Base-by-base conservation (phyloP, 208 protist genomes). In the Naegleria fowleri region DNA sequence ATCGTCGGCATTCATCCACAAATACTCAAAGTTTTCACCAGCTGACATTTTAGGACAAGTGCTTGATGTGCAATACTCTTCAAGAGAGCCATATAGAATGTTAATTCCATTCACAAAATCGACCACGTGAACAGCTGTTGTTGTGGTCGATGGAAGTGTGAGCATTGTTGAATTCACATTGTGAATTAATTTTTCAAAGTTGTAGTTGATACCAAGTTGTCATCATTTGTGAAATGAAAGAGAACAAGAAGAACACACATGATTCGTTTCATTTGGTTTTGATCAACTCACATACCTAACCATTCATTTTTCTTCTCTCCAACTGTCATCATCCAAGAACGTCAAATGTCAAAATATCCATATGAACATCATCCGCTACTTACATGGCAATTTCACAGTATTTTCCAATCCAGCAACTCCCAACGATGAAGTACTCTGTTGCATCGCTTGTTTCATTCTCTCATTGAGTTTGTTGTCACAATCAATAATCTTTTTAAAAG, bases 101-200 rank as follows among this genome's bases (percentile, higher is more conserved):
- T 99, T 99, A 11, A 99, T 99, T 91, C 99, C 98, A 95, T 99
- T 99, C 95, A 99, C 99, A 93, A 99, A 99, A 92, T 99, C 98
- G 4, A 99, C 96, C 0, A 98, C 99, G 93, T 99, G 97, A 6
- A 99, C 97, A 79, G 67, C 67, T 75, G 25, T 75, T 22, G 43
- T 48, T 1, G 7, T 48, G 43, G 7, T 48, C n/a, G 43, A 48
- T 48, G 43, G 43, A n/a, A n/a, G n/a, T n/a, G n/a, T n/a, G n/a
- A n/a, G n/a, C n/a, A n/a, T n/a, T n/a, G n/a, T n/a, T n/a, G n/a
- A n/a, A n/a, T n/a, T n/a, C n/a, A n/a, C n/a, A n/a, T n/a, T n/a
- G n/a, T n/a, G n/a, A n/a, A n/a, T n/a, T n/a, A n/a, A n/a, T n/a
- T n/a, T n/a, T n/a, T n/a, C n/a, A n/a, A n/a, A n/a, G n/a, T n/a